Percentiles rank a stretch among this genome's conserved stretches.
Evolutionary conservation across 306 rosid genomes (phyloP).

Genomic region (Cicer bijugum): DNA sequence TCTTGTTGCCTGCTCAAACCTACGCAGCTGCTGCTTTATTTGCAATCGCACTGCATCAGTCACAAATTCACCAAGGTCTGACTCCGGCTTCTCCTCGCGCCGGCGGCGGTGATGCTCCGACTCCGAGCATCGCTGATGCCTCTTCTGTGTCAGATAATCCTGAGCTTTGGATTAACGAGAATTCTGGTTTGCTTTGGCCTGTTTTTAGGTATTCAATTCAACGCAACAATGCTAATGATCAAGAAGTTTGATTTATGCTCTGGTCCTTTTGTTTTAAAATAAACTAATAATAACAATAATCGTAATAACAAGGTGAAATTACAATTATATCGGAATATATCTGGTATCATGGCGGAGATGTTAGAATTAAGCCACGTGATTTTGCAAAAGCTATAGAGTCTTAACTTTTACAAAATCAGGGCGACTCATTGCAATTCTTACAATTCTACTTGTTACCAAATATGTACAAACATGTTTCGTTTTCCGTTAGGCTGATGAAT

Average conservation of each 20-base stretch:
- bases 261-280: background rate
- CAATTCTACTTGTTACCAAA: too few species aligned
- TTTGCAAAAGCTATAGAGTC: too few species aligned
- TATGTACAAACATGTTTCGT: too few species aligned
- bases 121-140: background rate
- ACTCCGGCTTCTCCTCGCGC: slow-evolving; percentile 18
- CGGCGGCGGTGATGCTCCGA: background rate
- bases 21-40: slow-evolving; percentile 61
- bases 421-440: too few species aligned
- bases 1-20: slow-evolving; percentile 50
- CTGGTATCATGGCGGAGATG: too few species aligned
- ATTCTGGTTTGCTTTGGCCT: slow-evolving; percentile 56
- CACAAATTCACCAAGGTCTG: slow-evolving; percentile 53
- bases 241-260: slow-evolving; percentile 20
- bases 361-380: too few species aligned
- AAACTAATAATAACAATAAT: background rate
- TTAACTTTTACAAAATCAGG: too few species aligned
- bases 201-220: slow-evolving; percentile 54
- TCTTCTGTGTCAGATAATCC: slow-evolving; percentile 48
- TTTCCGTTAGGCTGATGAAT: too few species aligned
- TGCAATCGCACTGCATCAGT: slow-evolving; percentile 58
- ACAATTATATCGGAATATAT: background rate
- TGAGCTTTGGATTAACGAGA: slow-evolving; percentile 55
- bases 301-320: background rate
- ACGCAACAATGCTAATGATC: background rate